Evolutionary conservation across 305 asterid species (phyloP).

Genomic region (Lippia alba): DNA sequence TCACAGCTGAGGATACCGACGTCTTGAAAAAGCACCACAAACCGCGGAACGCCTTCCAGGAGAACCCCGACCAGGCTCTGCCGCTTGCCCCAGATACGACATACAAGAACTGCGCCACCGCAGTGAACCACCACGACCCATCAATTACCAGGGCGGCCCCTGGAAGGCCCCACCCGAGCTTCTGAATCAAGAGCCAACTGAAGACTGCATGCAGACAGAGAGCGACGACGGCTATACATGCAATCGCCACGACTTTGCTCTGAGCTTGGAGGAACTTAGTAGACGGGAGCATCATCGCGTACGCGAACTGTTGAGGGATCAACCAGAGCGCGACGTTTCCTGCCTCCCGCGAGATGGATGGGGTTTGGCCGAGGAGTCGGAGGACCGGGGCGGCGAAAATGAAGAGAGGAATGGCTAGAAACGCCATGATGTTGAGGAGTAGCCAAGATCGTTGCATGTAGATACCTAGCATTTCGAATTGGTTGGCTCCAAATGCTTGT

Average conservation of each 20-base stretch:
- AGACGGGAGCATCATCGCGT: conserved; percentile 53
- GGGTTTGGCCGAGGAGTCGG: conserved; percentile 50
- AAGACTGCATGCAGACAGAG: conserved; percentile 46
- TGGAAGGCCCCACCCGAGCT: conserved; percentile 53
- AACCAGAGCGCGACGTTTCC: conserved; percentile 57
- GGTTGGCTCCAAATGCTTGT: conserved; percentile 74
- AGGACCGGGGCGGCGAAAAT: conserved; percentile 55
- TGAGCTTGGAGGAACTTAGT: conserved; percentile 66
- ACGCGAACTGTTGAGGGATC: conserved; percentile 70
- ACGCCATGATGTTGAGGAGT: conserved; percentile 45
- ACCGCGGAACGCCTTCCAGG: conserved; percentile 51
- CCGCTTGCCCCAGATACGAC: conserved; percentile 55
- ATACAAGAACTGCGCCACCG: conserved; percentile 51
- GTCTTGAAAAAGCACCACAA: conserved; percentile 53
- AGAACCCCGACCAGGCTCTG: conserved; percentile 65
- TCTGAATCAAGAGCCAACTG: conserved; percentile 53
- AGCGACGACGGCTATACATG: conserved; percentile 47
- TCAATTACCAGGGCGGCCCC: conserved; percentile 54
- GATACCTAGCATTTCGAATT: conserved; percentile 54
- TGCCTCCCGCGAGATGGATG: conserved; percentile 46
- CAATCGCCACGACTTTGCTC: conserved; percentile 57
- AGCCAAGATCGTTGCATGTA: conserved; percentile 72
- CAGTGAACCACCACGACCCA: conserved; percentile 68
- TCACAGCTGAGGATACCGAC: conserved; percentile 66
- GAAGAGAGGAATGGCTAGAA: conserved; percentile 41